Evolutionary conservation across 2,329 filamentous ascomycete genomes (phyloP).

Genomic region (Fusarium secorum): DNA sequence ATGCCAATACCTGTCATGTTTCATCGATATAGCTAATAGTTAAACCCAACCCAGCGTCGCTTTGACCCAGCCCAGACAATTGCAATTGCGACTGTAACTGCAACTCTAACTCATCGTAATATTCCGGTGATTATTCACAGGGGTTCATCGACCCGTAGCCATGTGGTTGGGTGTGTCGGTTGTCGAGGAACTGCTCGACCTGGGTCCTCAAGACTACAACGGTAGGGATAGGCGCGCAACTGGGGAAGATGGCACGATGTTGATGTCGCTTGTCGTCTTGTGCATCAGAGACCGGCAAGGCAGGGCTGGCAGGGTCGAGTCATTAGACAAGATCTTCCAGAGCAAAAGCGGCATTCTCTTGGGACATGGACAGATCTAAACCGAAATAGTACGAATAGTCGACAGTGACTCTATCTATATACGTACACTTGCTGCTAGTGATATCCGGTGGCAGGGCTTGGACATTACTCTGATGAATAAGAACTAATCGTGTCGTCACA

Average conservation of each 20-base stretch:
- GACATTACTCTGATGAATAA: background rate
- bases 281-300: background rate
- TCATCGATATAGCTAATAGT: background rate
- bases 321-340: conserved; percentile 1
- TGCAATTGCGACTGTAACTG: background rate
- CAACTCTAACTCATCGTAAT: conserved; percentile 3
- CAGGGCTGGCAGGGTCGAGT: background rate
- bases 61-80: background rate
- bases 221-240: conserved; percentile 16
- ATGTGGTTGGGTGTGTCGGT: conserved; percentile 27
- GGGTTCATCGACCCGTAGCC: conserved; percentile 1
- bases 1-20: background rate
- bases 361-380: background rate
- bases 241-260: conserved; percentile 22
- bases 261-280: conserved; percentile 20
- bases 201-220: background rate
- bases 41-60: background rate
- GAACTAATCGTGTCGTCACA: conserved; percentile 38
- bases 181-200: conserved; percentile 4
- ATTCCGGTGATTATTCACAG: conserved; percentile 12
- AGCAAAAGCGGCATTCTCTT: background rate
- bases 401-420: background rate
- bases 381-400: conserved; percentile 26
- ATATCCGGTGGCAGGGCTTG: conserved; percentile 11
- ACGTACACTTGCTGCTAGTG: background rate